Evolutionary conservation across 2,329 filamentous ascomycete genomes (phyloP), one percentile per base, ranked within the genome.

Genomic region (Neurospora crassa): DNA sequence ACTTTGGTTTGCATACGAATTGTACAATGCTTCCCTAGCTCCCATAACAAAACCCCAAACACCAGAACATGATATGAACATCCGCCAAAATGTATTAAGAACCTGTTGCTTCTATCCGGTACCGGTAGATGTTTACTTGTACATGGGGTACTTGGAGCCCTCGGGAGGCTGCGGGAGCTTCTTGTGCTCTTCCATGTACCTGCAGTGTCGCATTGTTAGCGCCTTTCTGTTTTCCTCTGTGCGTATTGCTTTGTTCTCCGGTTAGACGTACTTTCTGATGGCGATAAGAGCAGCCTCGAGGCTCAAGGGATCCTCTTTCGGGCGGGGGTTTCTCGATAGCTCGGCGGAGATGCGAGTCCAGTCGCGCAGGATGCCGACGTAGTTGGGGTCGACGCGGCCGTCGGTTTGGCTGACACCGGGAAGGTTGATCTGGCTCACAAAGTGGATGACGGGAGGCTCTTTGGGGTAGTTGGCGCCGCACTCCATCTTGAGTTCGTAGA

Each of bases 321-420:
- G 73, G 16, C 76, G 76, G 4, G 76, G 78, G 72, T 78, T 77
- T 75, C 76, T 76, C 41, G 79, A 76, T 43, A 79, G 76, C 84
- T 98, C 95, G 92, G 97, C 97, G 42, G 94, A 97, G 79, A 94
- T 96, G 67, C 93, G 87, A 84, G 92, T 96, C 96, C 96, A 99
- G 81, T 92, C 90, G 70, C 90, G 88, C 67, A 99, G 87, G 78
- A 94, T 97, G 18, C 92, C 92, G 42, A 99, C 86, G 79, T 94
- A 93, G 72, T 87, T 86, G 20, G 92, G 90, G 79, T 98, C 94
- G 76, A 98, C 93, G 85, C 93, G 79, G 78, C 96, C 96, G 74
- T 92, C 92, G 76, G 85, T 88, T 74, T 87, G 85, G 82, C 95
- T 92, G 69, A 99, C 96, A 78, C 95, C 97, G 37, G 96, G 96